phyloP scores from a whole-genome alignment of 805 yeast genomes.

The Pichia kluyveri region DNA sequence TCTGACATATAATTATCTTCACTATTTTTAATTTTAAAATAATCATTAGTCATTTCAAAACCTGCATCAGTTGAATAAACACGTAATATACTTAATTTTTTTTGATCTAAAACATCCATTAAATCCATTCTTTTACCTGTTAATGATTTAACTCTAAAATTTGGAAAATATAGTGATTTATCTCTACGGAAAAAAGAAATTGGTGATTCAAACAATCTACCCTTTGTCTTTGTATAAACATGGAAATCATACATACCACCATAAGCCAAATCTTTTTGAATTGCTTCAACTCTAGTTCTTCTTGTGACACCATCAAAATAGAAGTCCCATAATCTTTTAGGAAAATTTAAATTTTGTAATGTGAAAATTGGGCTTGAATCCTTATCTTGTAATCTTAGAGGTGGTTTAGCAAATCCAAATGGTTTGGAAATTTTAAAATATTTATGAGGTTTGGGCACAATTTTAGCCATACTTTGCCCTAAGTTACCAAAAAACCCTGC shows the following conservation, averaged over 20 bases:
- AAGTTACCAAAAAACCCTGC: conserved; percentile 26
- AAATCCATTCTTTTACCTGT: conserved; percentile 25
- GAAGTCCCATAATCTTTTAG: conserved; percentile 26
- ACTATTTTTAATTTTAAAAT: conserved; percentile 38
- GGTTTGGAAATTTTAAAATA: conserved; percentile 26
- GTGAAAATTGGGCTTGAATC: conserved; percentile 19
- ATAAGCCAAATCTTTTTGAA: conserved; percentile 55
- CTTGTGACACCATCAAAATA: conserved; percentile 29
- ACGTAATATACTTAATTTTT: conserved; percentile 54
- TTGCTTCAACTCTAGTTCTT: conserved; percentile 23
- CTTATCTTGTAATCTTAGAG: conserved; percentile 15
- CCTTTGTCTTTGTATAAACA: conserved; percentile 62
- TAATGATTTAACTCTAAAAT: conserved; percentile 52
- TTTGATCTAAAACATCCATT: conserved; percentile 32
- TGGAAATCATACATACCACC: conserved; percentile 62
- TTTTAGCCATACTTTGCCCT: conserved; percentile 23
- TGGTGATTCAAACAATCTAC: conserved; percentile 81
- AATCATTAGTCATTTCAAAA: conserved; percentile 53
- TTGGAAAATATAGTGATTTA: conserved; percentile 75
- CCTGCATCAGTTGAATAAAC: conserved; percentile 65
- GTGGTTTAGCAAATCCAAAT: conserved; percentile 23
- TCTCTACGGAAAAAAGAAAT: conserved; percentile 66
- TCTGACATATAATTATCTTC: conserved; percentile 32
- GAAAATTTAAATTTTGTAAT: conserved; percentile 21
- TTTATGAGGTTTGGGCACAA: conserved; percentile 26